Evolutionary conservation across 371 early-diverging fungal genomes (phyloP).

Genomic region (Mucor lusitanicus): DNA sequence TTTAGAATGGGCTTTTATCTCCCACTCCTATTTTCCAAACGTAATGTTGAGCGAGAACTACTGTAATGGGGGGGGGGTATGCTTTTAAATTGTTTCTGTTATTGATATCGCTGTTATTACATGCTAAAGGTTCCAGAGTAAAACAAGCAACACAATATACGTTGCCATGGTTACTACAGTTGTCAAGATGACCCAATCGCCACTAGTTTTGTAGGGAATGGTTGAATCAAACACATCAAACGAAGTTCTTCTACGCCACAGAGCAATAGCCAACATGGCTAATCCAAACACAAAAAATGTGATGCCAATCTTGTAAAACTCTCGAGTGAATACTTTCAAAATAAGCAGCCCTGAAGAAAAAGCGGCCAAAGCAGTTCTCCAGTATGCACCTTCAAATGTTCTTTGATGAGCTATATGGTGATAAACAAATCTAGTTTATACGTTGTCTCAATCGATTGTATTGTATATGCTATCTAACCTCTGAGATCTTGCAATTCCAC

Average conservation of each 20-base stretch:
- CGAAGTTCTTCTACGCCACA: constrained; percentile 55
- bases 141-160: constrained; percentile 48
- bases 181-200: constrained; percentile 54
- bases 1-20: background rate
- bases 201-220: constrained; percentile 51
- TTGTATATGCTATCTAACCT: constrained; percentile 21
- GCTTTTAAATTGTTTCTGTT: background rate
- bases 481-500: constrained; percentile 45
- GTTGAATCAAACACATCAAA: constrained; percentile 50
- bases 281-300: constrained; percentile 73
- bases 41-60: background rate
- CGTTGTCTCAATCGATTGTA: background rate
- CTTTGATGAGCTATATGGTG: constrained; percentile 62
- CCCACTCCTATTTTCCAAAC: background rate
- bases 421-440: background rate
- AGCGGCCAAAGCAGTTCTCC: constrained; percentile 72
- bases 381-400: constrained; percentile 80
- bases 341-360: constrained; percentile 69
- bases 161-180: constrained; percentile 51
- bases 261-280: constrained; percentile 66
- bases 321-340: constrained; percentile 66
- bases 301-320: constrained; percentile 75
- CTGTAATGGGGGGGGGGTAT: background rate
- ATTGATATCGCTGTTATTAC: background rate
- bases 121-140: constrained; percentile 36